phyloP scores from a whole-genome alignment of 495 filamentous ascomycete genomes.

The Trichoderma asperelloides region DNA sequence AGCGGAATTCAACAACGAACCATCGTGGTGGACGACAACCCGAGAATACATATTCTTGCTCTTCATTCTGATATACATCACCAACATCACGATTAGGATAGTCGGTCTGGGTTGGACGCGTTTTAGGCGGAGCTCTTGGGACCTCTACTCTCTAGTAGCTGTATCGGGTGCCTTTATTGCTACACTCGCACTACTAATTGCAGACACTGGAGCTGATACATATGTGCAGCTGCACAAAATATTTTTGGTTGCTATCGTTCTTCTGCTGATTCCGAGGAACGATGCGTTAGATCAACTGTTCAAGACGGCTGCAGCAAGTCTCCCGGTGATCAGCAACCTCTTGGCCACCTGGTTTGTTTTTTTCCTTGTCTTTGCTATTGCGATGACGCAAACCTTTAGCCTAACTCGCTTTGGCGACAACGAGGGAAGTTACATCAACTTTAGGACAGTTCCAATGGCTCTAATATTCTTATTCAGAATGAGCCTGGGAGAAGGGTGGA shows the following conservation, averaged over 20 bases:
- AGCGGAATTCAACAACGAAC: conserved; percentile 75
- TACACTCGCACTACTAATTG: conserved; percentile 60
- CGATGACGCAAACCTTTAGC: conserved; percentile 92
- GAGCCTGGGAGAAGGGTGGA: conserved; percentile 94
- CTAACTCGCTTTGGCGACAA: conserved; percentile 75
- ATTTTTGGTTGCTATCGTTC: conserved; percentile 81
- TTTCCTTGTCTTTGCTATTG: conserved; percentile 93
- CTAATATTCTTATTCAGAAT: conserved; percentile 88
- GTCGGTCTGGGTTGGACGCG: conserved; percentile 86
- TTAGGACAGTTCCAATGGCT: conserved; percentile 85
- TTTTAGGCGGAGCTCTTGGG: conserved; percentile 91
- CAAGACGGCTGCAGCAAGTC: conserved; percentile 95
- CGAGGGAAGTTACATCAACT: conserved; percentile 78
- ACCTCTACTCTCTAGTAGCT: conserved; percentile 76
- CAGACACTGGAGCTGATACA: conserved; percentile 42
- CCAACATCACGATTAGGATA: conserved; percentile 76
- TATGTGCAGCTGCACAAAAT: conserved; percentile 82
- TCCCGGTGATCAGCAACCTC: conserved; percentile 83
- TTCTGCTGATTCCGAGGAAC: conserved; percentile 91
- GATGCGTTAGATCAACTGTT: conserved; percentile 97
- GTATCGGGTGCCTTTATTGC: conserved; percentile 78
- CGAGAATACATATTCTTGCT: conserved; percentile 71
- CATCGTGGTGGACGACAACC: conserved; percentile 51
- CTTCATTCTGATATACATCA: conserved; percentile 79
- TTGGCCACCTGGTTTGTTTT: conserved; percentile 95